Percentiles rank a stretch among this genome's conserved stretches.
These are phyloP conservation scores for Penicillium sp. DNA, from an alignment of 2,329 filamentous ascomycete species.

Conservation along the genomic window DNA sequence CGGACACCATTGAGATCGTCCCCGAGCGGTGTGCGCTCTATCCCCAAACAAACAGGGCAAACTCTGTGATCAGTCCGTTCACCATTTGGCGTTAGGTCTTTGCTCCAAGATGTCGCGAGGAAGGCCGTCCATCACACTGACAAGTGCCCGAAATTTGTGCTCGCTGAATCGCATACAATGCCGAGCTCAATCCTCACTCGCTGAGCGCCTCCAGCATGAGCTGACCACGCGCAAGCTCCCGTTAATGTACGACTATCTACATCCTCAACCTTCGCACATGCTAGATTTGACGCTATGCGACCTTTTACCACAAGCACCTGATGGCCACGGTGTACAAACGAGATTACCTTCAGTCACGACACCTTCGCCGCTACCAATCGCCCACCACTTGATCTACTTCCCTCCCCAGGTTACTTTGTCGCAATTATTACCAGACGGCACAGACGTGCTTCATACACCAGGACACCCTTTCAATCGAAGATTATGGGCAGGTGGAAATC, in stretches of 20 bases:
- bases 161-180: conserved; percentile 4
- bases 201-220: conserved; percentile 40
- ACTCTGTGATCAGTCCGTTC: conserved; percentile 12
- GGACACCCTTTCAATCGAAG: conserved; percentile 69
- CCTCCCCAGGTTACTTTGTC: conserved; percentile 64
- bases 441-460: conserved; percentile 75
- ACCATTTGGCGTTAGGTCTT: conserved; percentile 1
- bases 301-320: conserved; percentile 45
- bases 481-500: conserved; percentile 82
- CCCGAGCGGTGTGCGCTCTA: conserved; percentile 18
- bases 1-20: conserved; percentile 2
- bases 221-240: conserved; percentile 51
- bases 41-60: conserved; percentile 26
- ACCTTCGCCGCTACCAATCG: conserved; percentile 39
- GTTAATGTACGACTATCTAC: conserved; percentile 56
- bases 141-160: conserved; percentile 4
- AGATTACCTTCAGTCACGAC: conserved; percentile 35
- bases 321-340: conserved; percentile 26
- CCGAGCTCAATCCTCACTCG: conserved; percentile 33
- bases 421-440: conserved; percentile 74
- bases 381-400: conserved; percentile 86
- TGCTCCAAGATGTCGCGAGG: background rate
- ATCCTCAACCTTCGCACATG: conserved; percentile 62
- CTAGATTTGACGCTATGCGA: conserved; percentile 62
- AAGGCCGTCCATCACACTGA: conserved; percentile 3